These are phyloP conservation scores for Teunomyces stri DNA, from an alignment of 805 yeast species.

Conservation along the genomic window DNA sequence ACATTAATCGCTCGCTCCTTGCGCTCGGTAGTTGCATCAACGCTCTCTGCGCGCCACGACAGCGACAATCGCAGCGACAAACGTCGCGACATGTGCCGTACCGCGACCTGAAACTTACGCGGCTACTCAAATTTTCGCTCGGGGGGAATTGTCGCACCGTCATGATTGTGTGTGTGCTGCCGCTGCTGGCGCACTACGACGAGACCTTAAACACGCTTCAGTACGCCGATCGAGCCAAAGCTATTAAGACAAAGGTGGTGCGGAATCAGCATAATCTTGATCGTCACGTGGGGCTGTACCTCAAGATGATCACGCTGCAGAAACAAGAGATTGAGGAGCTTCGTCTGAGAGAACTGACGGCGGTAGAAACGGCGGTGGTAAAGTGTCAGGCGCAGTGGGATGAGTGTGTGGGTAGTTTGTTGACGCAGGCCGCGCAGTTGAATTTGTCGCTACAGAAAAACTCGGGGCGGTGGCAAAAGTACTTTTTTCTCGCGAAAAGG, in stretches of 20 bases:
- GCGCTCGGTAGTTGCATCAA: slow-evolving; percentile 94
- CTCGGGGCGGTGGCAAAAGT: slow-evolving; percentile 44
- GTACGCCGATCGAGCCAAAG: slow-evolving; percentile 90
- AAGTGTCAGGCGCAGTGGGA: slow-evolving; percentile 31
- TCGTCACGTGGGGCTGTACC: slow-evolving; percentile 80
- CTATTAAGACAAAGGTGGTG: slow-evolving; percentile 75
- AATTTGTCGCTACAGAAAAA: slow-evolving; percentile 39
- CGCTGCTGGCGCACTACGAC: slow-evolving; percentile 83
- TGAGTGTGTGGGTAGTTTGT: slow-evolving; percentile 36
- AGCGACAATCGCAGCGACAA: slow-evolving; percentile 14
- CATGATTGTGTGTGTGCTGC: slow-evolving; percentile 93
- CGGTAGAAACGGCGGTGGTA: slow-evolving; percentile 27
- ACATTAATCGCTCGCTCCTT: slow-evolving; percentile 80
- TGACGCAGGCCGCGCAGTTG: slow-evolving; percentile 43
- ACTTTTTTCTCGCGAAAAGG: slow-evolving; percentile 45
- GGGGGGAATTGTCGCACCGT: slow-evolving; percentile 95
- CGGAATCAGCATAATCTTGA: slow-evolving; percentile 74
- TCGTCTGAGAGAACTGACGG: slow-evolving; percentile 48
- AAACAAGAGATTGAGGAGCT: slow-evolving; percentile 70
- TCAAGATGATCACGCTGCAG: slow-evolving; percentile 82
- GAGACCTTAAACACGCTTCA: slow-evolving; percentile 89
- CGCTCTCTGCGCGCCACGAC: slow-evolving; percentile 75
- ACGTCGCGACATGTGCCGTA: slow-evolving; percentile 74
- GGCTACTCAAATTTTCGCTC: slow-evolving; percentile 81
- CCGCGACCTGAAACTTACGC: slow-evolving; percentile 84